Evolutionary conservation across 345 rosid species (phyloP).

Genomic region (Citrus reticulata): DNA sequence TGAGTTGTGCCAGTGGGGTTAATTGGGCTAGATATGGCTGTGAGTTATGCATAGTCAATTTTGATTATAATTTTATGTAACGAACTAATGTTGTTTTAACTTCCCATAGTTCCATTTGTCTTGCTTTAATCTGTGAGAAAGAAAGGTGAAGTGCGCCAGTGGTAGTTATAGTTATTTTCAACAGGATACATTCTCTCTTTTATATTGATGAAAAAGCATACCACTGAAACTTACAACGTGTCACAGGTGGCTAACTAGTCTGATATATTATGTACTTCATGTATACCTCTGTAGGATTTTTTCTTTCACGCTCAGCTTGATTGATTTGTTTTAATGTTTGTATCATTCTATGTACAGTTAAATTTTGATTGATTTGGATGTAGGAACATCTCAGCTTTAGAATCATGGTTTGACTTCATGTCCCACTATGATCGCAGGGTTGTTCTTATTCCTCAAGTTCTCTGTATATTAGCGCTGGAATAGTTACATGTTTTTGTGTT

Average conservation of each 20-base stretch:
- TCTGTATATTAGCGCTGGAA: constrained; percentile 47
- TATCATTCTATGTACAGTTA: not conserved
- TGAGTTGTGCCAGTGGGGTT: too few species aligned
- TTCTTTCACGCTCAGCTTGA: not conserved
- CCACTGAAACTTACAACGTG: not conserved
- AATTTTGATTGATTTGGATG: constrained; percentile 23
- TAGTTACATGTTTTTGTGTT: constrained; percentile 28
- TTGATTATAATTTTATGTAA: not conserved
- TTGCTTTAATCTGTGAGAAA: not conserved
- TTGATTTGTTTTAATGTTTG: not conserved
- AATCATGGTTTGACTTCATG: constrained; percentile 55
- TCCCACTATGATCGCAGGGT: constrained; percentile 82
- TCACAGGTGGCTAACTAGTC: not conserved
- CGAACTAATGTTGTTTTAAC: not conserved
- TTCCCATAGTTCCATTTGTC: not conserved
- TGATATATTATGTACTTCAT: not conserved
- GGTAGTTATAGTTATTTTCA: not conserved
- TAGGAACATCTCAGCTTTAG: constrained; percentile 21
- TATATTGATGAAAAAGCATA: not conserved
- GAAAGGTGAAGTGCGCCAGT: not conserved
- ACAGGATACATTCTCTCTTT: not conserved
- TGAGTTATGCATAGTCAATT: not conserved
- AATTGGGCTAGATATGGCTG: not conserved
- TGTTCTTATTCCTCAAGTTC: constrained; percentile 54
- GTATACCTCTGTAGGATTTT: too few species aligned